A percentile compares a stretch with the other conserved stretches of the same genome.
Conservation (phyloP, 116 monocot species). For the Trichopus zeylanicus region DNA sequence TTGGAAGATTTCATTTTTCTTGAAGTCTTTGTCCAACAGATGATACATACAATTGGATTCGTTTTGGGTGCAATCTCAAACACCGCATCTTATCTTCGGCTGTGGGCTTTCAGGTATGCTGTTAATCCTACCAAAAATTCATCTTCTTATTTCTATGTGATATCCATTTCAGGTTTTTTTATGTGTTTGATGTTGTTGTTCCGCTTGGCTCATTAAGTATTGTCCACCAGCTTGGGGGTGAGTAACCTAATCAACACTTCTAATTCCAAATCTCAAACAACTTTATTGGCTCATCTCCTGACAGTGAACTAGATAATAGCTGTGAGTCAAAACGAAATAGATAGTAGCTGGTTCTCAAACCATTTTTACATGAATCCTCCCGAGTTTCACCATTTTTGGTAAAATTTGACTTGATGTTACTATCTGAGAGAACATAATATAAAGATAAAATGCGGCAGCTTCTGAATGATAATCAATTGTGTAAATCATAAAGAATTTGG, state of each 20-base stretch:
- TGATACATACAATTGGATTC: constrained; percentile 99
- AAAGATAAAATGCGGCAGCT: no score
- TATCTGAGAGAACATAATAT: no score
- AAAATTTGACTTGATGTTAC: no score
- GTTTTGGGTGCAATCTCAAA: constrained; percentile 93
- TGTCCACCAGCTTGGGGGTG: constrained; percentile 95
- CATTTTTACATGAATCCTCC: no score
- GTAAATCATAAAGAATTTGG: no score
- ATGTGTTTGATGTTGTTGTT: constrained; percentile 8
- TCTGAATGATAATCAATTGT: no score
- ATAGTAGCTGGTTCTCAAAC: no score
- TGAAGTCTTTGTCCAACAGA: constrained; percentile 98
- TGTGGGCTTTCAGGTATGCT: constrained; percentile 91
- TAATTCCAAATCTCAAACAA: no score
- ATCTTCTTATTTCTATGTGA: background rate
- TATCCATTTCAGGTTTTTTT: background rate
- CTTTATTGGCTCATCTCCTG: no score
- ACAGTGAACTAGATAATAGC: background rate
- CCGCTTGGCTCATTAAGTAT: constrained; percentile 97
- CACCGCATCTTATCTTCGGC: constrained; percentile 97
- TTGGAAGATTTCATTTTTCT: constrained; percentile 91
- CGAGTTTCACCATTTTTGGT: no score
- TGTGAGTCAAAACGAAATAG: no score
- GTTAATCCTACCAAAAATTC: background rate
- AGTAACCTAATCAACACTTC: constrained; percentile 2